Conservation (phyloP, 495 filamentous ascomycete genomes). For the Penicillium salamii region DNA sequence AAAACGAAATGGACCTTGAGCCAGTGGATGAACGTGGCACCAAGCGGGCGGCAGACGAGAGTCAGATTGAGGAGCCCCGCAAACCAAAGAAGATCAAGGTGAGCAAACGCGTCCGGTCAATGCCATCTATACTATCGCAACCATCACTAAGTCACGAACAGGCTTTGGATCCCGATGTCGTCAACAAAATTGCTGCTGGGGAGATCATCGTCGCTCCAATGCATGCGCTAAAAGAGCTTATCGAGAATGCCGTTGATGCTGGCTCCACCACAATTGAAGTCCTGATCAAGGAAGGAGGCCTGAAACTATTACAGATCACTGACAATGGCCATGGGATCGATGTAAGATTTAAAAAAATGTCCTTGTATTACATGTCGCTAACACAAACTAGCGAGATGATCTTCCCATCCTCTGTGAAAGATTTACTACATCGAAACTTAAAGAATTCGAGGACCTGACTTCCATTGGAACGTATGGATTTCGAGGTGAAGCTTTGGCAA, state of each 20-base stretch:
- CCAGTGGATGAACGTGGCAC: conserved; percentile 48
- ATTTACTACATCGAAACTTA: conserved; percentile 95
- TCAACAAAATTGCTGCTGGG: conserved; percentile 99
- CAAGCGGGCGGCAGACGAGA: conserved; percentile 61
- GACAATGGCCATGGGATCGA: conserved; percentile 98
- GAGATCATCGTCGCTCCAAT: conserved; percentile 98
- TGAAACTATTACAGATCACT: conserved; percentile 95
- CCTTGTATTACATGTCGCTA: neutral
- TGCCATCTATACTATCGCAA: neutral
- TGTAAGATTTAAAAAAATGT: conserved; percentile 45
- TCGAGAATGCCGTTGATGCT: conserved; percentile 97
- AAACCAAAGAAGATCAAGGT: conserved; percentile 69
- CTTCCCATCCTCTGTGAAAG: conserved; percentile 91
- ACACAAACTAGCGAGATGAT: conserved; percentile 69
- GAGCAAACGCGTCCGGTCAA: conserved; percentile 3
- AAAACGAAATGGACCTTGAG: conserved; percentile 46
- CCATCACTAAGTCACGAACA: conserved; percentile 26
- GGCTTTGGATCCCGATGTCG: conserved; percentile 91
- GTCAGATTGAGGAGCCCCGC: conserved; percentile 21
- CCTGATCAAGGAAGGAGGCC: conserved; percentile 90
- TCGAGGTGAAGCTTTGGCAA: conserved; percentile 92
- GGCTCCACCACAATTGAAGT: conserved; percentile 91
- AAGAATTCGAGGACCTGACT: conserved; percentile 89
- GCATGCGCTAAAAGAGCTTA: conserved; percentile 94
- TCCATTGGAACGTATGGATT: conserved; percentile 96